These are phyloP conservation scores for Lactarius quietus DNA, from an alignment of 768 basidiomycete species.

Conservation along the genomic window DNA sequence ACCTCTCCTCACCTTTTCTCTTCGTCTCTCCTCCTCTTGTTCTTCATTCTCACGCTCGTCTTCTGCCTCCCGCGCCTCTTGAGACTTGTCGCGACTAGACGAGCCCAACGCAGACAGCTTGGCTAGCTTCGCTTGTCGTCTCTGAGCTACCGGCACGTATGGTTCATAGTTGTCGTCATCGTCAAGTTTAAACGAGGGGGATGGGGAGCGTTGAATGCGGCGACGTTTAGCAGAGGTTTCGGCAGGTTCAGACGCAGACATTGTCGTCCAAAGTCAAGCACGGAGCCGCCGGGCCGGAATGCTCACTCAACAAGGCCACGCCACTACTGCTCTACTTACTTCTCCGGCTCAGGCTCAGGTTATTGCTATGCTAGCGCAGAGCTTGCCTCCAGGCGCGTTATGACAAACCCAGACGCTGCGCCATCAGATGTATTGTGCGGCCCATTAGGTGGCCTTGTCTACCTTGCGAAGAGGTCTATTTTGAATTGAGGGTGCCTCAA, in stretches of 20 bases:
- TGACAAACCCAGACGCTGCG: constrained; percentile 34
- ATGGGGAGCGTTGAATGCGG: constrained; percentile 53
- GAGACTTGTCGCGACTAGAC: constrained; percentile 49
- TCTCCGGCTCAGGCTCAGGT: no score
- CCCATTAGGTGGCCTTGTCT: constrained; percentile 57
- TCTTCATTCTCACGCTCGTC: constrained; percentile 66
- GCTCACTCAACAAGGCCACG: constrained; percentile 29
- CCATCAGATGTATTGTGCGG: constrained; percentile 51
- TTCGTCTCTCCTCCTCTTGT: constrained; percentile 70
- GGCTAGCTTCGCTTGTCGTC: constrained; percentile 75
- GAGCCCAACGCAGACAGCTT: constrained; percentile 64
- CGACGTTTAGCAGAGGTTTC: constrained; percentile 42
- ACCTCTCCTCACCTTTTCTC: constrained; percentile 77
- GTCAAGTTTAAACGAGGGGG: constrained; percentile 57
- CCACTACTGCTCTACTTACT: no score
- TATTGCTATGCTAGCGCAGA: constrained; percentile 68
- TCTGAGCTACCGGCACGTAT: constrained; percentile 84
- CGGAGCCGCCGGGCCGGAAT: constrained; percentile 14
- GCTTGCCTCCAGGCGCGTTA: constrained; percentile 54
- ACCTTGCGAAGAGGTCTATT: constrained; percentile 69
- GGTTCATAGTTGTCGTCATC: constrained; percentile 68
- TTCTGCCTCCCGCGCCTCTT: constrained; percentile 51
- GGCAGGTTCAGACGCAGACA: constrained; percentile 33
- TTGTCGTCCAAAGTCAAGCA: neutral
- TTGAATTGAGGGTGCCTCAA: constrained; percentile 48